Conservation (phyloP, 495 filamentous ascomycete species). For the Tetracladium setigerum region DNA sequence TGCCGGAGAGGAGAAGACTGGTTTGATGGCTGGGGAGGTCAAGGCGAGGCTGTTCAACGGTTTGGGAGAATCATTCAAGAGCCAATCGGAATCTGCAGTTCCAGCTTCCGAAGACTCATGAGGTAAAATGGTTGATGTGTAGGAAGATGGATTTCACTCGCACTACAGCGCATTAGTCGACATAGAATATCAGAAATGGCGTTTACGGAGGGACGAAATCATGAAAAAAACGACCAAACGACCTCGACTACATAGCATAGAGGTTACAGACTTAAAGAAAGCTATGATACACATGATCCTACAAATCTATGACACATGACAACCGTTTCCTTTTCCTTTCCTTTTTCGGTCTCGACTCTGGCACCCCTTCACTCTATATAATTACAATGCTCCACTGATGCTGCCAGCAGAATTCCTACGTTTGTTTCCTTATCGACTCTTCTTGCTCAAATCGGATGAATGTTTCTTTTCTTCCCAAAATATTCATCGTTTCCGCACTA, state of each 20-base stretch:
- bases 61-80: slow-evolving; percentile 31
- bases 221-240: slow-evolving; percentile 15
- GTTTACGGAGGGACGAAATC: slow-evolving; percentile 13
- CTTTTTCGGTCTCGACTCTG: neutral
- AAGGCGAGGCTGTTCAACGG: slow-evolving; percentile 81
- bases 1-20: slow-evolving; percentile 77
- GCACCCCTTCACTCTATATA: neutral
- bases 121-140: too few species aligned
- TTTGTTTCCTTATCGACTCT: slow-evolving; percentile 8
- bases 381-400: neutral
- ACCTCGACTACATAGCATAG: neutral
- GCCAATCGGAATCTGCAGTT: neutral
- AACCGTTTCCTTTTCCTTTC: neutral
- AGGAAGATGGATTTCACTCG: neutral
- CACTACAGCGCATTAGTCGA: slow-evolving; percentile 11
- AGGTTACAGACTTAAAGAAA: neutral
- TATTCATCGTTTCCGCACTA: slow-evolving; percentile 48
- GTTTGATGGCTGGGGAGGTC: slow-evolving; percentile 71
- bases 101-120: neutral
- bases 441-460: slow-evolving; percentile 45
- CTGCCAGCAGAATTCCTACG: neutral
- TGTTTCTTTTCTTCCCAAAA: slow-evolving; percentile 56
- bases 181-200: slow-evolving; percentile 4
- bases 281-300: neutral
- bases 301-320: neutral